Base-by-base conservation (phyloP, 306 rosid species). In the Ammopiptanthus mongolicus region DNA sequence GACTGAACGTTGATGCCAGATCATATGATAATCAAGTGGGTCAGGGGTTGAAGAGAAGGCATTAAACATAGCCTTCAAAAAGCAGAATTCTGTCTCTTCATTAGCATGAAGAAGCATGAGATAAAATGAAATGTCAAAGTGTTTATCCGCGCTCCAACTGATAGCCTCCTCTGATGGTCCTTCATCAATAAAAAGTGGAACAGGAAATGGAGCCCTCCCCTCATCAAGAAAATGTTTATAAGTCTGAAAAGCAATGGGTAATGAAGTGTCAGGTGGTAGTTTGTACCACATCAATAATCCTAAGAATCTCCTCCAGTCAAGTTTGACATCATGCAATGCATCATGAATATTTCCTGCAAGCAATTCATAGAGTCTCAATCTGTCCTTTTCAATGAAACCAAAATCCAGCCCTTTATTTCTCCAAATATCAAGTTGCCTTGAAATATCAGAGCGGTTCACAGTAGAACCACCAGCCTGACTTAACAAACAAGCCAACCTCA, bases 11-110 rank as follows among this genome's bases (percentile, higher is more conserved):
- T 91, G 97, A 80, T 95, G 98, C 98, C 98, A 95, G 69, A 95
- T 90, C 97, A 91, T 95, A 69, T 95, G 97, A 83, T 91, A 90
- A 84, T 91, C 97, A 82, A 95, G 97, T 19, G 96, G 98, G 85
- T 95, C 98, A 55, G 91, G 81, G 42, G 97, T 88, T 57, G 98
- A 95, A 14, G 96, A 88, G 84, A 77, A 90, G 70, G 98, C 91
- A 81, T 93, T 91, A 76, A 95, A 86, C 98, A 95, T 95, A 67
- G 88, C 48, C 87, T 87, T 90, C 78, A 87, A 81, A 76, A 79
- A 82, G 51, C 86, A 76, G 76, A 85, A 86, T 31, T 87, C 87
- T 44, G 75, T 79, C 74, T 81, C 87, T 80, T 86, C 88, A 55
- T 73, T 82, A 44, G 96, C 95, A 87, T 91, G 98, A 62, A 95